phyloP scores from a whole-genome alignment of 331 rosid genomes.

The Quercus tomentella region DNA sequence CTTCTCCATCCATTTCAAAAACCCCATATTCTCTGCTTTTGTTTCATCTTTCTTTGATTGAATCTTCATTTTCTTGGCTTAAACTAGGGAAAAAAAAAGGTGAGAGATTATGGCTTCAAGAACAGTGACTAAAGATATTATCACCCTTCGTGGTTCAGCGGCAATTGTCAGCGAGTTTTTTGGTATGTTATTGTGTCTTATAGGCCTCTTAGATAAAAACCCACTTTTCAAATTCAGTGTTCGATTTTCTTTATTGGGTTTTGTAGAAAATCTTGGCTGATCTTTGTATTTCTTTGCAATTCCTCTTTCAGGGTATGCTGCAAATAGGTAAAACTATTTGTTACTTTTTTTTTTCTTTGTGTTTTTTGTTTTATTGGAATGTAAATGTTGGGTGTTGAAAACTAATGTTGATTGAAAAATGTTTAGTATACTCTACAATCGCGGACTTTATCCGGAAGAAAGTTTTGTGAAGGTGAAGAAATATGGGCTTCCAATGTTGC shows the following conservation, averaged over 20 bases:
- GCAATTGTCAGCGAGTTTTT: slow-evolving; percentile 98
- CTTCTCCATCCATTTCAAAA: neutral
- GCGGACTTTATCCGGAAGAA: slow-evolving; percentile 92
- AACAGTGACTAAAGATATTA: slow-evolving; percentile 82
- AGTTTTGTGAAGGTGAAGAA: slow-evolving; percentile 85
- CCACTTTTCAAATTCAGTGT: neutral
- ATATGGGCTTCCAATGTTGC: slow-evolving; percentile 89
- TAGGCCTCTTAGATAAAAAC: neutral
- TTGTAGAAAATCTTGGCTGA: neutral
- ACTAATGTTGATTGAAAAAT: neutral
- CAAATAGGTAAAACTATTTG: slow-evolving; percentile 61
- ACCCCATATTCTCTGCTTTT: neutral
- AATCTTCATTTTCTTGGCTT: neutral
- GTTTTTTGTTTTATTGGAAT: neutral
- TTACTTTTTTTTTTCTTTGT: neutral
- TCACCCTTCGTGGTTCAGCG: slow-evolving; percentile 96
- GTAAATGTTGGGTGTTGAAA: neutral
- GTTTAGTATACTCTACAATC: slow-evolving; percentile 75
- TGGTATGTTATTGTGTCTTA: slow-evolving; percentile 33
- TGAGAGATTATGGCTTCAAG: slow-evolving; percentile 55
- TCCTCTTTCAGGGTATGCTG: slow-evolving; percentile 77
- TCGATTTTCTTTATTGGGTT: neutral
- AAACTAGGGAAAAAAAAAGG: neutral
- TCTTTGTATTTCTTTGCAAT: neutral
- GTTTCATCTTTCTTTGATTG: neutral